Evolutionary conservation across 768 basidiomycete genomes (phyloP), one percentile per base, ranked within the genome.

Genomic region (Russula foetens): DNA sequence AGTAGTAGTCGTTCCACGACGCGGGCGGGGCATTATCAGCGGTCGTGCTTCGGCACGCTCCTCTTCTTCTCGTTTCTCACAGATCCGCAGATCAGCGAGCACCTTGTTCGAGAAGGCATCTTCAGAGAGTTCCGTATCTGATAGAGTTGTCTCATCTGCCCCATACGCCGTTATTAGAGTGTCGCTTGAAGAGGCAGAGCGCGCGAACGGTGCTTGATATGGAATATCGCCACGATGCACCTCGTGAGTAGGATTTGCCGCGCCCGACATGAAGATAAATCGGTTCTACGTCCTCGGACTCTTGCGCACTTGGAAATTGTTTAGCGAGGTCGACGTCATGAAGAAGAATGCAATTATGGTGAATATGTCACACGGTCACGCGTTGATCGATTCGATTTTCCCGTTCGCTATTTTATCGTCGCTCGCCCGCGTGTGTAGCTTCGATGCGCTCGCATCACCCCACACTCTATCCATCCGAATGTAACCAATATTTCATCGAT

Each of bases 121-220:
- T 50, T 74, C 68, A 48, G 70, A 68, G 41, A 79, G 68, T 59
- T 71, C 72, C n/a, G 60, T 61, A 58, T 80, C 79, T 4, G 73
- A 73, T n/a, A 68, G 68, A 39, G 66, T 67, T n/a, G 79, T 79
- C 63, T 78, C 76, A 65, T 80, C 79, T 17, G 70, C 70, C 7
- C 74, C 76, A 33, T 79, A 79, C n/a, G 75, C 71, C 44, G 79
- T 79, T 39, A 75, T 78, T 51, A 80, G 72, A 15, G 79, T 77
- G 53, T 75, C 77, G 8, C 76, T 75, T 31, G 79, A 79, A 2
- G 79, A 80, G 5, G 77, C 74, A 8, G 75, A 72, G 38, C 79
- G 75, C 23, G 79, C 73, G 58, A 80, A 70, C 3, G 79, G 78
- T 1, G 79, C 72, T 33, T 74, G 78, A 59, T 80, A 80, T 2